Evolutionary conservation across 2,329 filamentous ascomycete genomes (phyloP).

Genomic region (Penicillium sp.): DNA sequence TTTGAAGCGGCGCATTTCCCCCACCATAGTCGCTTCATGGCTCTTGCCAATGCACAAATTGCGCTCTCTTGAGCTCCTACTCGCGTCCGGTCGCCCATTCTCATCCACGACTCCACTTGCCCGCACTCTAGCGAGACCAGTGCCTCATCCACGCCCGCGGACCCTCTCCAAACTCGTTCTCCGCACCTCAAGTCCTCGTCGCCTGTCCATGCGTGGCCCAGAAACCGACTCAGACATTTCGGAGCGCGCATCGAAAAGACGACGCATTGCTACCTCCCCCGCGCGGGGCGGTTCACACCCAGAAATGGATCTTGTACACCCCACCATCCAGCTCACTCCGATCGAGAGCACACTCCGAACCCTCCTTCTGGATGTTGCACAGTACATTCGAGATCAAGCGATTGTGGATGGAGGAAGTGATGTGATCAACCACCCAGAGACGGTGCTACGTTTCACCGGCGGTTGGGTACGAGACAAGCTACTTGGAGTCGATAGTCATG

Average conservation of each 20-base stretch:
- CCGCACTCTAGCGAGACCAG: slow-evolving; percentile 14
- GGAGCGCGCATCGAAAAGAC: slow-evolving; percentile 32
- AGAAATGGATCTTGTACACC: slow-evolving; percentile 28
- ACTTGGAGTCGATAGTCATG: slow-evolving; percentile 46
- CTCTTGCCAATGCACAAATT: slow-evolving; percentile 23
- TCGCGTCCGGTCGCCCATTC: slow-evolving; percentile 16
- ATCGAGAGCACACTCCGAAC: slow-evolving; percentile 68
- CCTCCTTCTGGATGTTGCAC: slow-evolving; percentile 80
- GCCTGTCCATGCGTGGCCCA: slow-evolving; percentile 29
- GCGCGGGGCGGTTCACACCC: slow-evolving; percentile 21
- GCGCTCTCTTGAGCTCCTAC: slow-evolving; percentile 14
- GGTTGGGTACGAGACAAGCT: slow-evolving; percentile 53
- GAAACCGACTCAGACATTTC: slow-evolving; percentile 17
- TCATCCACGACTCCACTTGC: slow-evolving; percentile 11
- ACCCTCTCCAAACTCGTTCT: slow-evolving; percentile 14
- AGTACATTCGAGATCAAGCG: slow-evolving; percentile 52
- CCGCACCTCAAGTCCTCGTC: slow-evolving; percentile 8
- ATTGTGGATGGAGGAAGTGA: slow-evolving; percentile 42
- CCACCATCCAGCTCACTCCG: slow-evolving; percentile 59
- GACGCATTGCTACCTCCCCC: slow-evolving; percentile 28
- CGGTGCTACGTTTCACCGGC: slow-evolving; percentile 48
- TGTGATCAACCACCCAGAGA: slow-evolving; percentile 20
- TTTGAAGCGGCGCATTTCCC: neutral
- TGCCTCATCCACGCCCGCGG: slow-evolving; percentile 7
- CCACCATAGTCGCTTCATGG: slow-evolving; percentile 9